Percentiles rank a stretch among this genome's conserved stretches.
phyloP scores from a whole-genome alignment of 345 rosid genomes.

The Populus simonii region DNA sequence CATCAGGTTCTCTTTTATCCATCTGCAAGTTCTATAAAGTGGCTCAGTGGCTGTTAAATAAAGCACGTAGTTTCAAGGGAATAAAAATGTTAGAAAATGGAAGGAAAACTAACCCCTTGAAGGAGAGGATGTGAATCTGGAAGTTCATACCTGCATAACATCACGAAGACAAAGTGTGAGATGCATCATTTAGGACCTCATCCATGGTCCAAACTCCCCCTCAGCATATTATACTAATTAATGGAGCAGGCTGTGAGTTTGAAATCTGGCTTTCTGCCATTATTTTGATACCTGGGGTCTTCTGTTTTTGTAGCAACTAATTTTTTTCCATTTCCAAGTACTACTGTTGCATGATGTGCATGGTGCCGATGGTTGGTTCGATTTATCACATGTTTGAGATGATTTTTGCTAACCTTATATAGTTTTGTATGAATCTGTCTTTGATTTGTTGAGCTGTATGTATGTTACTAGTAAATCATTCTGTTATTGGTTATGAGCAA shows the following conservation, averaged over 20 bases:
- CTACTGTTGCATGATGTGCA: background rate
- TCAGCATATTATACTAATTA: background rate
- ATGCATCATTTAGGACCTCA: background rate
- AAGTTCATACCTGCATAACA: constrained; percentile 76
- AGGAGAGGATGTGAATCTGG: constrained; percentile 90
- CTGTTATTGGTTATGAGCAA: constrained; percentile 1
- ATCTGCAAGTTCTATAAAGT: constrained; percentile 43
- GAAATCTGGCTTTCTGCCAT: background rate
- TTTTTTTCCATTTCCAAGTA: background rate
- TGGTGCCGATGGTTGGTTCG: background rate
- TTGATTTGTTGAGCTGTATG: constrained; percentile 3
- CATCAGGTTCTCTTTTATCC: constrained; percentile 75
- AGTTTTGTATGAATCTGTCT: background rate
- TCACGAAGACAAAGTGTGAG: constrained; percentile 13
- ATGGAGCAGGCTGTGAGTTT: background rate
- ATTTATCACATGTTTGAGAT: background rate
- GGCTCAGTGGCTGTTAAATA: background rate
- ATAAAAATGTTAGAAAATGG: background rate
- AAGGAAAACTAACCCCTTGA: constrained; percentile 47
- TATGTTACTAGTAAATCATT: background rate
- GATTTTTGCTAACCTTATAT: background rate
- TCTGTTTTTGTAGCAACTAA: background rate
- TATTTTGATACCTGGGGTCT: background rate
- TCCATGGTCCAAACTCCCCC: background rate
- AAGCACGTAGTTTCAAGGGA: background rate